Evolutionary conservation across 306 rosid genomes (phyloP), one percentile per base, ranked within the genome.

Genomic region (Glycyrrhiza uralensis): DNA sequence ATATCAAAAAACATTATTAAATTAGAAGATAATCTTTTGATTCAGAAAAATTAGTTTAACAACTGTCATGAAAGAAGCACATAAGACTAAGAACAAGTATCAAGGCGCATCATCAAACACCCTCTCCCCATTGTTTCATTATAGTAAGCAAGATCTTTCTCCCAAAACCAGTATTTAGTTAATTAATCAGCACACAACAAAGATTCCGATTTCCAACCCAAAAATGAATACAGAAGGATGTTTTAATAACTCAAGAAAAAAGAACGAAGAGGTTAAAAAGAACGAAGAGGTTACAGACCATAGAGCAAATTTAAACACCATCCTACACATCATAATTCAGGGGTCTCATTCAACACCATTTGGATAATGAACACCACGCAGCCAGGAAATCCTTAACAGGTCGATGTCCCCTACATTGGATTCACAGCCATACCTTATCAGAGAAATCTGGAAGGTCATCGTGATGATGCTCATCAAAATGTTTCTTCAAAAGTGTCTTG

Each of bases 401-500:
- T 39, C 42, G 44, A 47, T 46, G 29, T 18, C 59, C 23, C 47
- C 41, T 55, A 41, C 58, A 52, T 18, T 19, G 35, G 66, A 72
- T 19, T 81, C 38, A 65, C 14, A 63, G 45, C 3, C 14, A 72
- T 91, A 94, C 97, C 97, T 91, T 89, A 56, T 94, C 99, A 46
- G 83, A 76, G 83, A 91, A 94, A 79, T 85, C 87, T 41, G 99
- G 96, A 78, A 90, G 86, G 85, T 89, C 65, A 47, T 79, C 84
- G 19, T 56, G 64, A 51, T 49, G 97, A 85, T 94, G 90, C 12
- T 79, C 68, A 22, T 61, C 71, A 70, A 94, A 94, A 83, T 83
- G 91, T 76, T 86, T 89, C 85, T 77, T 88, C 84, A 94, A 71
- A 69, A 94, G 90, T 32, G 35, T 71, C 82, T 89, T 87, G 90